phyloP scores from a whole-genome alignment of 2,329 filamentous ascomycete species.

The Ascochyta clinopodiicola region DNA sequence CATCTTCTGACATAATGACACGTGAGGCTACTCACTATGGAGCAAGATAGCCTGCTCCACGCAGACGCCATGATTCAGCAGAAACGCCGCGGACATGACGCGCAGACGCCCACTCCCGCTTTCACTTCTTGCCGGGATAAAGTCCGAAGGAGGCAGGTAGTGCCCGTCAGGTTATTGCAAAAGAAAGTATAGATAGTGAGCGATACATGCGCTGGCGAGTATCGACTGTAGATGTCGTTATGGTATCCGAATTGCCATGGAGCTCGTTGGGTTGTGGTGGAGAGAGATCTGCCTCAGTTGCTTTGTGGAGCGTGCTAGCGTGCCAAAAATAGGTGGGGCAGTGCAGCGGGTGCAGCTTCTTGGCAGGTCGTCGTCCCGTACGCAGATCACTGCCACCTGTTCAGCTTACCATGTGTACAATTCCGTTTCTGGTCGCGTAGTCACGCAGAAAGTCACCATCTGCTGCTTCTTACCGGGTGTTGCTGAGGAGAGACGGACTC shows the following conservation, averaged over 20 bases:
- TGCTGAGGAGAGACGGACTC: slow-evolving; percentile 28
- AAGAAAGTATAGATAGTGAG: background rate
- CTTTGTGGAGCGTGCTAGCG: slow-evolving; percentile 21
- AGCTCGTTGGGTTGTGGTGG: slow-evolving; percentile 4
- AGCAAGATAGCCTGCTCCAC: background rate
- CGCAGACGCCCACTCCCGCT: background rate
- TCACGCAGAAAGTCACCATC: background rate
- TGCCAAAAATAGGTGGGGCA: slow-evolving; percentile 42
- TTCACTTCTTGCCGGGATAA: background rate
- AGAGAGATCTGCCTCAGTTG: slow-evolving; percentile 21
- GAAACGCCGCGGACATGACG: slow-evolving; percentile 2
- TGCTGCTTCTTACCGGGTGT: background rate
- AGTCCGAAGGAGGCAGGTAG: background rate
- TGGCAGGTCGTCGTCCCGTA: slow-evolving; percentile 26
- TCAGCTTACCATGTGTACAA: slow-evolving; percentile 11
- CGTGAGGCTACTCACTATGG: background rate
- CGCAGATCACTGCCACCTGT: slow-evolving; percentile 29
- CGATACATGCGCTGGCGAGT: background rate
- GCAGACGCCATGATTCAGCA: slow-evolving; percentile 4
- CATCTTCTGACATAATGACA: background rate
- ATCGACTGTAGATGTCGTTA: background rate
- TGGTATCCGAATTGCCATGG: background rate
- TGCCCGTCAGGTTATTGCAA: background rate
- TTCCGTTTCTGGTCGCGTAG: slow-evolving; percentile 4
- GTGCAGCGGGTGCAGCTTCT: slow-evolving; percentile 25